These are phyloP conservation scores for Thuidium tamariscinum DNA, from an alignment of 225 moss, liverwort and hornwort genomes.

Conservation along the genomic window DNA sequence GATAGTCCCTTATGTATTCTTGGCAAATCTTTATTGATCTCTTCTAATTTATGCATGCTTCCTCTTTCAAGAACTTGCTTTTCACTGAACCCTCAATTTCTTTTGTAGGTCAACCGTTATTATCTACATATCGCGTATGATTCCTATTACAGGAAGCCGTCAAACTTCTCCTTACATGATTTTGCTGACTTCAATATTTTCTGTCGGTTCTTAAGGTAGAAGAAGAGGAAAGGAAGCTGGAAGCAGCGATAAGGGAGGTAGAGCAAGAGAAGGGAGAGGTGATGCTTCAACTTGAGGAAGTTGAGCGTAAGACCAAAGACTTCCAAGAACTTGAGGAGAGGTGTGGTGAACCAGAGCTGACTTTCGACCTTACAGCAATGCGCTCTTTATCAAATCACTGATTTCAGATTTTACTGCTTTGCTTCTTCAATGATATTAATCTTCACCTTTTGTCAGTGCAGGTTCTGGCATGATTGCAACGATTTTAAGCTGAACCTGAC, in stretches of 20 bases:
- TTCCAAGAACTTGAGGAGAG: slow-evolving; percentile 83
- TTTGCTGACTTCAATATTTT: slow-evolving; percentile 3
- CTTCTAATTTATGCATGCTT: background rate
- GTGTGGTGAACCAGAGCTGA: slow-evolving; percentile 17
- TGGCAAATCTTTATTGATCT: background rate
- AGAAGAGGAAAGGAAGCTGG: slow-evolving; percentile 83
- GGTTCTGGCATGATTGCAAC: slow-evolving; percentile 95
- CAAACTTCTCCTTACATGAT: background rate
- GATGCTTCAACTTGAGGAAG: slow-evolving; percentile 50
- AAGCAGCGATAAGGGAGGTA: slow-evolving; percentile 56
- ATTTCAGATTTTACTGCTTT: background rate
- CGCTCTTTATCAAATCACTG: background rate
- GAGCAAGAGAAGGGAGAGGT: slow-evolving; percentile 79
- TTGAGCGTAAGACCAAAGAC: slow-evolving; percentile 77
- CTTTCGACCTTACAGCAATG: background rate
- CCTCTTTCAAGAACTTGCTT: background rate
- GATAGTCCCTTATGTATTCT: background rate
- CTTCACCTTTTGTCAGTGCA: slow-evolving; percentile 2
- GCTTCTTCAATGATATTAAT: background rate
- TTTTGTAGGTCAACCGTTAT: background rate
- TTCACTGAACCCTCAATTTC: background rate
- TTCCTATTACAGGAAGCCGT: background rate
- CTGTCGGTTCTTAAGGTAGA: slow-evolving; percentile 41
- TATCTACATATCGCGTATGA: background rate
- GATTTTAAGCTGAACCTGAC: slow-evolving; percentile 90